Conservation (phyloP, 352 stramenopile species). For the Thalassiosira exigua region DNA sequence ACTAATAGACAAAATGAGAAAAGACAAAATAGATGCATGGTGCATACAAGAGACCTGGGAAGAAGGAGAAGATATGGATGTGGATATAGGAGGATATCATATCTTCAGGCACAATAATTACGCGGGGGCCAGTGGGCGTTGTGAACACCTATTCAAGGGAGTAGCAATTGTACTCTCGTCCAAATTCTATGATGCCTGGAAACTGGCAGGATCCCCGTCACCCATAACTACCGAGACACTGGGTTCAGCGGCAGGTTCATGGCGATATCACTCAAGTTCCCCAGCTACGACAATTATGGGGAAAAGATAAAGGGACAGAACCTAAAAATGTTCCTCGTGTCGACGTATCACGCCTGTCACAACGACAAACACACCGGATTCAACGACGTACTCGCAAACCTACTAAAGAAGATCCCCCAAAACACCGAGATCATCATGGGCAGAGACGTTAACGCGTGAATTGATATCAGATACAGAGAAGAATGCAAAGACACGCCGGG, state of each 20-base stretch:
- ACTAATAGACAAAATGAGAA: conserved; percentile 21
- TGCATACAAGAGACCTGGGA: conserved; percentile 30
- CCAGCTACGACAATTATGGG: background rate
- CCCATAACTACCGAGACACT: conserved; percentile 4
- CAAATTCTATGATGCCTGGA: conserved; percentile 12
- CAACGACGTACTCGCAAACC: background rate
- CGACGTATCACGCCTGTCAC: conserved; percentile 20
- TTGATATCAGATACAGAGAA: conserved; percentile 7
- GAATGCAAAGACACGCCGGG: conserved; percentile 5
- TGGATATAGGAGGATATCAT: conserved; percentile 17
- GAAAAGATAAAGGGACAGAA: conserved; percentile 11
- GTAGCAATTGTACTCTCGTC: conserved; percentile 30
- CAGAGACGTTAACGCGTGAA: conserved; percentile 25
- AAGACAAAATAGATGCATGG: background rate
- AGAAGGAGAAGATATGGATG: conserved; percentile 6
- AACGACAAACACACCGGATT: background rate
- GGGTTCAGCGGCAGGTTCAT: conserved; percentile 1
- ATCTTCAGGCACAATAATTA: conserved; percentile 14
- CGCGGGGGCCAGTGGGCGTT: background rate
- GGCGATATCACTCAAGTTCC: background rate
- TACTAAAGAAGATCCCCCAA: conserved; percentile 11
- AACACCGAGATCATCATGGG: background rate
- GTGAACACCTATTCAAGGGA: conserved; percentile 1
- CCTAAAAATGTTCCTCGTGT: conserved; percentile 1
- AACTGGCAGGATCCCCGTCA: background rate